These are phyloP conservation scores for Alternaria ethzedia DNA, from an alignment of 2,329 filamentous ascomycete genomes.

Conservation along the genomic window DNA sequence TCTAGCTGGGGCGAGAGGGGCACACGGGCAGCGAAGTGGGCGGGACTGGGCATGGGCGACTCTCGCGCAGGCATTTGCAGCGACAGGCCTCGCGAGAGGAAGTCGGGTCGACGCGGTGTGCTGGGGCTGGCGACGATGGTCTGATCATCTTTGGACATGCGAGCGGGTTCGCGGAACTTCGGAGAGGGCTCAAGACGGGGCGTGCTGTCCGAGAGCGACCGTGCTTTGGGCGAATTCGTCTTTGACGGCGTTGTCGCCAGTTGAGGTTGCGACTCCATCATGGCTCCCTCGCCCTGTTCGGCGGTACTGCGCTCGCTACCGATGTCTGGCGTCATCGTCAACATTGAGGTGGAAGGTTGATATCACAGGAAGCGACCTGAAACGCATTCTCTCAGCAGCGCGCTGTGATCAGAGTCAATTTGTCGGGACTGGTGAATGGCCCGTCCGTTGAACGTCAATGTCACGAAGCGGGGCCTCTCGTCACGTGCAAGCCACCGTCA, in stretches of 20 bases:
- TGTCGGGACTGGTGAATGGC: conserved; percentile 1
- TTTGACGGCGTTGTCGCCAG: conserved; percentile 42
- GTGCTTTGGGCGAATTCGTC: conserved; percentile 48
- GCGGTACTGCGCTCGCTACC: conserved; percentile 20
- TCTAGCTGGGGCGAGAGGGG: conserved; percentile 88
- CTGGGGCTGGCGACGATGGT: conserved; percentile 49
- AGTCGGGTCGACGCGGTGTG: conserved; percentile 74
- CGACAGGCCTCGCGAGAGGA: conserved; percentile 69
- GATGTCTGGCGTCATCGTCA: conserved; percentile 30
- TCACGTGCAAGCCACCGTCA: conserved; percentile 22
- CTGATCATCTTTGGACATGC: conserved; percentile 55
- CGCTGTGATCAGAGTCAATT: conserved; percentile 11
- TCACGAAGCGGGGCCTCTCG: conserved; percentile 26
- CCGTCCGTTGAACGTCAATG: conserved; percentile 10
- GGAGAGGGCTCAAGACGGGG: conserved; percentile 55
- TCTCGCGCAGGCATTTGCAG: conserved; percentile 71
- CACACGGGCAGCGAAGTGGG: conserved; percentile 62
- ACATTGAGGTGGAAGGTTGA: conserved; percentile 25
- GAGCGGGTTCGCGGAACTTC: conserved; percentile 50
- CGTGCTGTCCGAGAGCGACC: conserved; percentile 54
- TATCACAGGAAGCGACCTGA: conserved; percentile 7
- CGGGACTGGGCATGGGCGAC: conserved; percentile 53
- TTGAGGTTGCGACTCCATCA: conserved; percentile 13
- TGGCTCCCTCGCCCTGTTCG: conserved; percentile 27
- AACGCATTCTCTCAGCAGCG: conserved; percentile 33